Evolutionary conservation across 106 monocot genomes (phyloP).

Genomic region (Dactylorhiza incarnata): DNA sequence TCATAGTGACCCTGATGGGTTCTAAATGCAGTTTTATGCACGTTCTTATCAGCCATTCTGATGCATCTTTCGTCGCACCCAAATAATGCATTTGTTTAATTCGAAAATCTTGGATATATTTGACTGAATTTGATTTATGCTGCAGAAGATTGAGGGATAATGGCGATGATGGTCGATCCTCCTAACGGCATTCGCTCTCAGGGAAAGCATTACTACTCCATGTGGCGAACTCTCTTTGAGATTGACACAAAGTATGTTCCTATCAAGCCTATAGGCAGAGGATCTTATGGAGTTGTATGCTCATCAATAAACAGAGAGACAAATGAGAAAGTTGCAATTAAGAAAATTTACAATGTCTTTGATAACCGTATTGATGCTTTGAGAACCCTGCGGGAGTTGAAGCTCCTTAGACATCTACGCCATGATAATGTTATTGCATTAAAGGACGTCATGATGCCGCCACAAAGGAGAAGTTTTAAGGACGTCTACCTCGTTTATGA

Average conservation of each 20-base stretch:
- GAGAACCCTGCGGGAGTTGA: conserved; percentile 48
- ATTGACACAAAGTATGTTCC: conserved; percentile 28
- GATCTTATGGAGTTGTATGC: conserved; percentile 56
- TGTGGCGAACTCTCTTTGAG: conserved; percentile 30
- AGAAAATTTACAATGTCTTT: conserved; percentile 50
- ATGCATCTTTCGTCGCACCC: no score
- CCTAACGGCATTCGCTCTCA: conserved; percentile 22
- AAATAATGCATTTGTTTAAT: background rate
- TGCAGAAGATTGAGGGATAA: background rate
- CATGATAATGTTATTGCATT: conserved; percentile 56
- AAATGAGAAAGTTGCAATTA: conserved; percentile 57
- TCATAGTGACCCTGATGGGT: no score
- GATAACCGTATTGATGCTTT: conserved; percentile 50
- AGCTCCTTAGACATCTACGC: conserved; percentile 38
- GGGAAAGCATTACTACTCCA: conserved; percentile 34
- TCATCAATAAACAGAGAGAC: conserved; percentile 48
- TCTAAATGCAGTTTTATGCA: no score
- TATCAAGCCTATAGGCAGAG: conserved; percentile 46
- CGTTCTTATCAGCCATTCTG: no score
- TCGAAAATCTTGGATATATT: background rate
- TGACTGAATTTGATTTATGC: background rate
- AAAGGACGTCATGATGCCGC: conserved; percentile 57
- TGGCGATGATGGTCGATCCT: conserved; percentile 33
- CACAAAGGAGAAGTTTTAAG: conserved; percentile 31
- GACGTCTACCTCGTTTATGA: conserved; percentile 64